Percentiles rank a stretch among this genome's conserved stretches.
Conservation (phyloP, 1,284 basidiomycete species). For the Entoloma clypeatum region DNA sequence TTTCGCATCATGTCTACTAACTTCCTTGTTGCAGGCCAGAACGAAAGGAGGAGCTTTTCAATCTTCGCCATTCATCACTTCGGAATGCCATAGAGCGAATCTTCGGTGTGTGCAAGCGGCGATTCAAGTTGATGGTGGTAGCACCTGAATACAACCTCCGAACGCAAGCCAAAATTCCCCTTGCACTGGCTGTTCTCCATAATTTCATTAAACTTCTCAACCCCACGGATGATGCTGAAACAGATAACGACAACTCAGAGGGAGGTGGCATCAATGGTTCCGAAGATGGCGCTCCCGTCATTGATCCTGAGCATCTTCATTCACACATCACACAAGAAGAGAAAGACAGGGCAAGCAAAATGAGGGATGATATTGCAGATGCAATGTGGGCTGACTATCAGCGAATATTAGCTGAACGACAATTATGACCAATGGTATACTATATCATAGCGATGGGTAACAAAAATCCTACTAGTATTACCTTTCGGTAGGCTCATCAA, state of each 20-base stretch:
- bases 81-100: constrained; percentile 2
- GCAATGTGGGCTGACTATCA: constrained; percentile 26
- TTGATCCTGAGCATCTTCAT: constrained; percentile 8
- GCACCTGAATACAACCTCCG: neutral
- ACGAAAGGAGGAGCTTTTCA: constrained; percentile 1
- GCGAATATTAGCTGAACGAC: constrained; percentile 7
- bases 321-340: constrained; percentile 14
- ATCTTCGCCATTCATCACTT: neutral
- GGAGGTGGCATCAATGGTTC: too few species aligned
- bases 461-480: neutral
- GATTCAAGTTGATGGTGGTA: neutral
- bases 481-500: neutral
- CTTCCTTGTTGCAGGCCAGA: too few species aligned
- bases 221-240: too few species aligned
- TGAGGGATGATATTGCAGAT: constrained; percentile 21
- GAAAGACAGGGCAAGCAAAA: constrained; percentile 16
- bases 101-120: constrained; percentile 1
- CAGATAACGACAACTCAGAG: too few species aligned
- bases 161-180: too few species aligned
- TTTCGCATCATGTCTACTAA: too few species aligned
- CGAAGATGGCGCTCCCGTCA: too few species aligned
- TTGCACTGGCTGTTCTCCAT: too few species aligned
- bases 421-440: constrained; percentile 6
- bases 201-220: too few species aligned
- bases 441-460: neutral